These are phyloP conservation scores for Suillus hirtellus DNA, from an alignment of 768 basidiomycete species.

Conservation along the genomic window DNA sequence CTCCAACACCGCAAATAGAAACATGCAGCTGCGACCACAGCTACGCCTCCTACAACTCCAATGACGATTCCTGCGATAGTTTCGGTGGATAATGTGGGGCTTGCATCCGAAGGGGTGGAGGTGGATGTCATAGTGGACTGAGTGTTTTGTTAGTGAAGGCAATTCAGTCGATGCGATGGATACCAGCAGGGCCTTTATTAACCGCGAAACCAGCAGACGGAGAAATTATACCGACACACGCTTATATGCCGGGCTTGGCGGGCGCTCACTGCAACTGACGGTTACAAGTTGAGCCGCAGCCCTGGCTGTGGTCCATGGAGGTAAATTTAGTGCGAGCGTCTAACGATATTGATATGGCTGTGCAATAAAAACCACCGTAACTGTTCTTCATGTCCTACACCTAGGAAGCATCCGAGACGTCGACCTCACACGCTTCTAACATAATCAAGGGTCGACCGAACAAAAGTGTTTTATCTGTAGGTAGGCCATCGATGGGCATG, in stretches of 20 bases:
- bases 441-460: not conserved
- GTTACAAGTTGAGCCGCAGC: not conserved
- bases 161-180: too few species aligned
- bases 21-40: conserved; percentile 16
- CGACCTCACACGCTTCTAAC: not conserved
- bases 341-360: not conserved
- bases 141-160: not conserved
- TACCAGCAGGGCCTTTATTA: not conserved
- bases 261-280: not conserved
- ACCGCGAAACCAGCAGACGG: not conserved
- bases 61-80: conserved; percentile 25
- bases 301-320: not conserved
- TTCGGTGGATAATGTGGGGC: conserved; percentile 13
- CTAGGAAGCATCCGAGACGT: not conserved
- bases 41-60: conserved; percentile 18
- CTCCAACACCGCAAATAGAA: conserved; percentile 18
- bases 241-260: not conserved
- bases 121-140: not conserved
- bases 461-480: not conserved
- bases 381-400: not conserved
- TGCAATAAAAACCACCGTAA: not conserved
- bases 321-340: not conserved
- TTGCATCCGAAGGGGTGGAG: not conserved
- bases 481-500: not conserved
- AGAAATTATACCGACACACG: not conserved